Conservation (phyloP, 1,284 basidiomycete genomes). For the Vanrija humicola region DNA sequence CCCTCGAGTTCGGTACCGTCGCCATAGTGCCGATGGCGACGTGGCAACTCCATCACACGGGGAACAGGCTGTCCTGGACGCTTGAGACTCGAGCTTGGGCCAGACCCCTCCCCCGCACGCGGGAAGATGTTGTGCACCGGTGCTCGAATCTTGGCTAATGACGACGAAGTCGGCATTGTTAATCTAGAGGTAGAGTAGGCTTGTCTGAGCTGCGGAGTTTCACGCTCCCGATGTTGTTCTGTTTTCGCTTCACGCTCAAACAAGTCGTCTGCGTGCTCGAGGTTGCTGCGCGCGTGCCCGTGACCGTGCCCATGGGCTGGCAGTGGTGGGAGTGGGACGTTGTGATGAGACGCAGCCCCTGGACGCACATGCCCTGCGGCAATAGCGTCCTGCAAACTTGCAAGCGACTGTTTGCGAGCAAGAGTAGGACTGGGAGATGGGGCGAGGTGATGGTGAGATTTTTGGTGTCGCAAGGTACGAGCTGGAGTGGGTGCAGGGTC, state of each 20-base stretch:
- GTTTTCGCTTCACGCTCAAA: too few species aligned
- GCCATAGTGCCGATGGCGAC: conserved; percentile 67
- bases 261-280: neutral
- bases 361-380: conserved; percentile 16
- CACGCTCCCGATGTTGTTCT: neutral
- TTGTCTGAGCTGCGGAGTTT: neutral
- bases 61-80: conserved; percentile 46
- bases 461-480: conserved; percentile 37
- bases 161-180: conserved; percentile 73
- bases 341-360: conserved; percentile 1
- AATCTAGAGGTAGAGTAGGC: conserved; percentile 52
- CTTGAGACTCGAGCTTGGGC: too few species aligned
- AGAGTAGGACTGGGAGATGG: conserved; percentile 26
- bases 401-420: conserved; percentile 39
- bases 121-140: conserved; percentile 69
- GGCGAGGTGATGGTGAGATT: conserved; percentile 37
- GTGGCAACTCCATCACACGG: conserved; percentile 68
- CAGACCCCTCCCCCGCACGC: conserved; percentile 21
- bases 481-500: conserved; percentile 14
- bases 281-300: neutral
- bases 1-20: conserved; percentile 90
- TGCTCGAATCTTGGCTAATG: conserved; percentile 66
- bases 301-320: neutral
- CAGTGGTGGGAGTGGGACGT: neutral
- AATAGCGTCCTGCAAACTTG: conserved; percentile 39